Percentiles rank a stretch among this genome's conserved stretches.
These are phyloP conservation scores for Coemansia sp. DNA, from an alignment of 192 early-diverging fungal genomes.

Conservation along the genomic window DNA sequence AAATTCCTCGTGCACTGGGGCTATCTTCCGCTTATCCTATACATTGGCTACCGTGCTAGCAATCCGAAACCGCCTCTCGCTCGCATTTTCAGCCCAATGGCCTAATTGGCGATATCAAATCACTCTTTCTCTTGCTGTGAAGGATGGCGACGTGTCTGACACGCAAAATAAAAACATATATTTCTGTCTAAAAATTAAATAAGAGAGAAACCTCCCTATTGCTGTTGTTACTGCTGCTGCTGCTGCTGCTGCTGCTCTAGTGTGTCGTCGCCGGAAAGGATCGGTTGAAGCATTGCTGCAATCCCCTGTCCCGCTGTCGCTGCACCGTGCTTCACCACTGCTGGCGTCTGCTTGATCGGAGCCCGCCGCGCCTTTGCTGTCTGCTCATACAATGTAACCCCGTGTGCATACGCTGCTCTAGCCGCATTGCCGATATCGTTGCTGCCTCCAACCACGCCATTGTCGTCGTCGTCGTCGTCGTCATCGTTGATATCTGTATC, in stretches of 20 bases:
- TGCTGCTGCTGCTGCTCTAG: constrained; percentile 10
- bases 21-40: constrained; percentile 51
- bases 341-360: constrained; percentile 18
- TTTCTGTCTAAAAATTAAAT: background rate
- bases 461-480: background rate
- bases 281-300: constrained; percentile 22
- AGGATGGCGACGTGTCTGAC: no score
- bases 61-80: constrained; percentile 46
- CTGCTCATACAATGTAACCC: background rate
- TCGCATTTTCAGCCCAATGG: constrained; percentile 53
- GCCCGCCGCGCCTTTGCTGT: constrained; percentile 8
- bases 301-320: background rate
- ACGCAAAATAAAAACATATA: background rate
- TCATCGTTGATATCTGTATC: background rate
- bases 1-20: constrained; percentile 49
- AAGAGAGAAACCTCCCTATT: background rate
- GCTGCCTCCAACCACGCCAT: background rate
- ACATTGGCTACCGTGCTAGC: constrained; percentile 47
- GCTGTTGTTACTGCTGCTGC: background rate
- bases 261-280: constrained; percentile 17
- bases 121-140: background rate
- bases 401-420: constrained; percentile 4
- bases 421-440: background rate
- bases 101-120: constrained; percentile 8
- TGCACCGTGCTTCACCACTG: constrained; percentile 5